These are phyloP conservation scores for Zea mays DNA, from an alignment of 176 grass and related monocot species.

Conservation along the genomic window Zm-B73-REFERENCE-NAM-5.0 NC_050098.1:193069001-193069500, in stretches of 20 bases:
- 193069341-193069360: not conserved
- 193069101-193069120: not conserved
- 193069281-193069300: not conserved
- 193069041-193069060: not conserved
- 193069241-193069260: not conserved
- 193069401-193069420: conserved; percentile 6
- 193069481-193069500: not conserved
- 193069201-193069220: not conserved
- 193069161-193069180: not conserved
- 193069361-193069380: not conserved
- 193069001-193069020: conserved; percentile 1
- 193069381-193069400: not conserved
- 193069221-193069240: not conserved
- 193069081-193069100: not conserved
- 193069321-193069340: not conserved
- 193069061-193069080: not conserved
- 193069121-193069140: not conserved
- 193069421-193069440: not conserved
- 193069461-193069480: not conserved
- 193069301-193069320: not conserved
- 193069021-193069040: conserved; percentile 17
- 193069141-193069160: not conserved
- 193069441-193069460: not conserved
- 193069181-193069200: not conserved
- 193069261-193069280: not conserved